Percentiles rank a stretch among this genome's conserved stretches.
phyloP scores from a whole-genome alignment of 306 rosid genomes.

The Styphnolobium japonicum region DNA sequence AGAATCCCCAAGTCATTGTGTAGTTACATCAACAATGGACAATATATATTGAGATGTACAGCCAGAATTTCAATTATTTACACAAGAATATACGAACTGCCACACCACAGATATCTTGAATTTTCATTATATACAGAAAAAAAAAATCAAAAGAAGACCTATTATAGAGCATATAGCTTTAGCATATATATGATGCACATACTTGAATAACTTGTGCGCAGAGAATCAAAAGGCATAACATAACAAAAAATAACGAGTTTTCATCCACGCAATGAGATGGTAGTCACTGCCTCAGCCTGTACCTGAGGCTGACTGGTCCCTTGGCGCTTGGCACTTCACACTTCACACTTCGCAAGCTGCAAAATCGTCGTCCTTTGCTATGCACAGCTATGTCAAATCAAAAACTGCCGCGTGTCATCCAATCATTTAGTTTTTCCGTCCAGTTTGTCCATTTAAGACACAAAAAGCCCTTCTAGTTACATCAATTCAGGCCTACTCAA shows the following conservation, averaged over 20 bases:
- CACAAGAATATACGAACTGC: background rate
- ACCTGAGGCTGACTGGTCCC: background rate
- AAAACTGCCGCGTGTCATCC: background rate
- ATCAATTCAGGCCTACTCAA: constrained; percentile 45
- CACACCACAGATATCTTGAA: background rate
- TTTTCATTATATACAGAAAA: background rate
- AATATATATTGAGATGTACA: too few species aligned
- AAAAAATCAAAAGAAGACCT: background rate
- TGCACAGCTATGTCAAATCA: constrained; percentile 23
- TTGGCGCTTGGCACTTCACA: background rate
- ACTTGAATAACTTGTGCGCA: background rate
- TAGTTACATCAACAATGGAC: too few species aligned
- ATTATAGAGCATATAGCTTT: too few species aligned
- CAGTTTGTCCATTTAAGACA: constrained; percentile 42
- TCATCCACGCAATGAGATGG: too few species aligned
- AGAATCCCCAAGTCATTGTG: too few species aligned
- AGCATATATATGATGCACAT: too few species aligned
- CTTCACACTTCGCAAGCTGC: background rate
- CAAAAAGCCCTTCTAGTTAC: constrained; percentile 43
- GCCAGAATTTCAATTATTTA: background rate
- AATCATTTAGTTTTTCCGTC: constrained; percentile 32
- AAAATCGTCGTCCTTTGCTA: constrained; percentile 3
- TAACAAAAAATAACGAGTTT: constrained; percentile 6
- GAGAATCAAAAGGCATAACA: background rate
- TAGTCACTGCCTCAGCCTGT: background rate